Evolutionary conservation across 1,139 yeast species (phyloP), one percentile per base, ranked within the genome.

Genomic region (Wickerhamomyces sp.): DNA sequence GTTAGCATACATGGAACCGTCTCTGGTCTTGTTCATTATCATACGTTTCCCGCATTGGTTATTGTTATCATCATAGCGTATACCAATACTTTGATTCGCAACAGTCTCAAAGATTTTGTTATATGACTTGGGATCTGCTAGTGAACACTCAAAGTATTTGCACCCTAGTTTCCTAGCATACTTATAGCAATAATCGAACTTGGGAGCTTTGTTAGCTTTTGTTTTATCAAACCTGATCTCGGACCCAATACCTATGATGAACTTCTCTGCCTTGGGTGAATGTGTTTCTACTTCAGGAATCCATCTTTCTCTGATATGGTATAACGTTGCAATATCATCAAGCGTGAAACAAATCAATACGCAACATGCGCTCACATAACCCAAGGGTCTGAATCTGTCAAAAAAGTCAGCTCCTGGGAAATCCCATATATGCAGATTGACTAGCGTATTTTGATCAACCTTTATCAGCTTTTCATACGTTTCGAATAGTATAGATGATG

Each of bases 331-430:
- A 0, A 80, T 76, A n/a, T 78, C 73, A 56, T 80, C 84, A 47
- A 81, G 75, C 9, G 84, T 75, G 62, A 81, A 84, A 56, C 88
- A 84, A 53, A 84, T 73, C 68, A 84, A 71, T 46, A 83, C 77
- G 54, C 81, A 81, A 56, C 81, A 84, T 7, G 89, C 81, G 60
- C 79, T 83, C 4, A 85, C 76, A 61, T 84, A 84, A 6, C 83
- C 78, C 49, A 81, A 71, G 5, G 88, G 84, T 51, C 89, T 71
- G 54, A 82, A 69, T 37, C 88, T 72, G 60, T 76, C 81, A 53
- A 74, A 76, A 53, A 71, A 76, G 55, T 76, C 79, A 60, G 74
- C 77, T 1, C 81, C 81, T 7, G 81, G 80, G 7, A 79, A 74
- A 53, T 76, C 81, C 80, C 81, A 76, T 42, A 76, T 68, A 36